phyloP scores from a whole-genome alignment of 768 basidiomycete genomes.

The Lactarius psammicola region DNA sequence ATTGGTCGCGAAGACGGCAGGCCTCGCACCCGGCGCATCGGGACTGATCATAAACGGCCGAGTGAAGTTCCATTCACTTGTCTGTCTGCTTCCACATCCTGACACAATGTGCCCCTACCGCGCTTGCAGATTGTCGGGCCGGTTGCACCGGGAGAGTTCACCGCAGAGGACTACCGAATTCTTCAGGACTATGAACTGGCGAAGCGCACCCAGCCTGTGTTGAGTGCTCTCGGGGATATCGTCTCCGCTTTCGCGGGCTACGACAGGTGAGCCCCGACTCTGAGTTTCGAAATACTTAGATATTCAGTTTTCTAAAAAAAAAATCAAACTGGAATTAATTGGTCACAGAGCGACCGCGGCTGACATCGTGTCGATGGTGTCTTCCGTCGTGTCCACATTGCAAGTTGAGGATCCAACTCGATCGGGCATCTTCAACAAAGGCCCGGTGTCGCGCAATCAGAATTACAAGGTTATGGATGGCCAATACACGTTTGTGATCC shows the following conservation, averaged over 20 bases:
- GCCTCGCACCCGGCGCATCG: constrained; percentile 56
- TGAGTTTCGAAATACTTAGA: background rate
- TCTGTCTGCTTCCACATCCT: background rate
- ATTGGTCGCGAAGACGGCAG: constrained; percentile 53
- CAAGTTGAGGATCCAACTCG: constrained; percentile 73
- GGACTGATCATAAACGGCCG: constrained; percentile 81
- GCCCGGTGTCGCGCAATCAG: constrained; percentile 54
- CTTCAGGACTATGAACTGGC: constrained; percentile 72
- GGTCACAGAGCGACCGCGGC: constrained; percentile 51
- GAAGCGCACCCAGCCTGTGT: constrained; percentile 66
- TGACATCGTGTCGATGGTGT: constrained; percentile 59
- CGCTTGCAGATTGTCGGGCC: constrained; percentile 71
- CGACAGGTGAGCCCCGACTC: constrained; percentile 10
- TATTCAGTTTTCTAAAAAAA: no score
- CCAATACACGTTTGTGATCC: constrained; percentile 57
- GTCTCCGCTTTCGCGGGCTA: constrained; percentile 33
- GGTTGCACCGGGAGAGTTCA: constrained; percentile 56
- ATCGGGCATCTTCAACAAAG: constrained; percentile 66
- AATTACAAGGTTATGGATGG: constrained; percentile 61
- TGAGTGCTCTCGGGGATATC: constrained; percentile 60
- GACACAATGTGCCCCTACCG: background rate
- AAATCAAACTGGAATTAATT: background rate
- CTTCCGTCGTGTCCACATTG: constrained; percentile 70
- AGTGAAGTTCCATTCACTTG: constrained; percentile 44
- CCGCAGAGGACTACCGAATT: constrained; percentile 65